Evolutionary conservation across 1,284 basidiomycete genomes (phyloP).

Genomic region (Cutaneotrichosporon spelunceum): DNA sequence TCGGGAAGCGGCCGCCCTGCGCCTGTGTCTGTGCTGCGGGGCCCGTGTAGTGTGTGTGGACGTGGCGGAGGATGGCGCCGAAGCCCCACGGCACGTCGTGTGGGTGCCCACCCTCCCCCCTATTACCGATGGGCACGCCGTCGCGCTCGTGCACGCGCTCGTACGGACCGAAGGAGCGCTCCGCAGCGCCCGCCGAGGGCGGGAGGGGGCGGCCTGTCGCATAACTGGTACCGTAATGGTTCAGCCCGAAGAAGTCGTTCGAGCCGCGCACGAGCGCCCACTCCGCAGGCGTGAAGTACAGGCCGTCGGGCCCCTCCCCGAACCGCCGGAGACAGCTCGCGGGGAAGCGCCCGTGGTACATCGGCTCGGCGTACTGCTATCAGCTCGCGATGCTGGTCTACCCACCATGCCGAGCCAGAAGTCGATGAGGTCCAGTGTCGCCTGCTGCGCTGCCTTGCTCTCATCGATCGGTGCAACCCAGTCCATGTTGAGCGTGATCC

Average conservation of each 20-base stretch:
- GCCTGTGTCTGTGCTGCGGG: too few relatives aligned
- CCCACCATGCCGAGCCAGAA: constrained; percentile 11
- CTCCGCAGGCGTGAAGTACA: constrained; percentile 19
- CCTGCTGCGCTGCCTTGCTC: constrained; percentile 20
- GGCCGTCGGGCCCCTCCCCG: not conserved
- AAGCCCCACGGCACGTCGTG: constrained; percentile 28
- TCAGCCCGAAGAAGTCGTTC: constrained; percentile 13
- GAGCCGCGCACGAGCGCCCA: constrained; percentile 23
- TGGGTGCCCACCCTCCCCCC: constrained; percentile 33
- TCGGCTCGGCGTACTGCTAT: constrained; percentile 29
- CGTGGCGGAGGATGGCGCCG: constrained; percentile 17
- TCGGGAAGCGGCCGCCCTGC: not conserved
- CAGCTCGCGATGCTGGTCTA: too few relatives aligned
- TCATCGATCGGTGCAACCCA: constrained; percentile 32
- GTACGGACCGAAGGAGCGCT: too few relatives aligned
- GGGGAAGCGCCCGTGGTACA: constrained; percentile 23
- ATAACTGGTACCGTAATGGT: too few relatives aligned
- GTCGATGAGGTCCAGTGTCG: constrained; percentile 20
- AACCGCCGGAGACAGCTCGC: too few relatives aligned
- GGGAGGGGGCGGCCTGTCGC: too few relatives aligned
- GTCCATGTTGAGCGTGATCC: constrained; percentile 37
- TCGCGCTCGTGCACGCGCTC: constrained; percentile 17
- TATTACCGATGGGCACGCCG: constrained; percentile 30
- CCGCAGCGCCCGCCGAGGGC: too few relatives aligned
- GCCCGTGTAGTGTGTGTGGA: constrained; percentile 8